These are phyloP conservation scores for Pueraria montana DNA, from an alignment of 306 rosid species.

Conservation along the genomic window DNA sequence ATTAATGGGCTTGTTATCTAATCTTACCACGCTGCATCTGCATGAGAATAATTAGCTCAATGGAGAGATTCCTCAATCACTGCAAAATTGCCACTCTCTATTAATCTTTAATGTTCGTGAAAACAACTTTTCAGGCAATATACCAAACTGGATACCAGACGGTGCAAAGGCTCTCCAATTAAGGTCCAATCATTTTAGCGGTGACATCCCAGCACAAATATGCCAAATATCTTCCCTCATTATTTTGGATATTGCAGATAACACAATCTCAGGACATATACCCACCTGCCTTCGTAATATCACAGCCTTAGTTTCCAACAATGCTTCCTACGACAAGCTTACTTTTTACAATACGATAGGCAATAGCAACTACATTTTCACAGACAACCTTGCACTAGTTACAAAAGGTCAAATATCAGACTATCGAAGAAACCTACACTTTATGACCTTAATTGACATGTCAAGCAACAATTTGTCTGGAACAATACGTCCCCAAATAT, in stretches of 20 bases:
- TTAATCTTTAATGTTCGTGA: background rate
- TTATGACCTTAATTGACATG: conserved; percentile 12
- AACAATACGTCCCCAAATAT: background rate
- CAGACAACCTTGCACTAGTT: background rate
- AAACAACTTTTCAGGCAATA: background rate
- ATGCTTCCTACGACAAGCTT: too few species aligned
- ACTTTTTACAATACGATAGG: too few species aligned
- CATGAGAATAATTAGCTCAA: background rate
- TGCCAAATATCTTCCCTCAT: too few species aligned
- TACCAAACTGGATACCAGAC: background rate
- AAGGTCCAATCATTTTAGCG: background rate
- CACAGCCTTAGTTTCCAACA: too few species aligned
- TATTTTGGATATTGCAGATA: too few species aligned
- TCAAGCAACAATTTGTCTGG: conserved; percentile 6
- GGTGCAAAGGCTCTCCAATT: background rate
- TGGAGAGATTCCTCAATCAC: background rate
- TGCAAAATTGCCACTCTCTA: background rate
- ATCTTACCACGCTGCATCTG: background rate
- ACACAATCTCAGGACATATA: too few species aligned
- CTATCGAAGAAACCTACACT: background rate
- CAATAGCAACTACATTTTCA: too few species aligned
- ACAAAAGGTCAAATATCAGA: background rate
- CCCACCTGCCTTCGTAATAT: too few species aligned
- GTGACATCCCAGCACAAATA: too few species aligned
- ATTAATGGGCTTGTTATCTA: background rate